Percentiles rank a stretch among this genome's conserved stretches.
phyloP scores from a whole-genome alignment of 2,329 filamentous ascomycete species.

The Venturia carpophila region DNA sequence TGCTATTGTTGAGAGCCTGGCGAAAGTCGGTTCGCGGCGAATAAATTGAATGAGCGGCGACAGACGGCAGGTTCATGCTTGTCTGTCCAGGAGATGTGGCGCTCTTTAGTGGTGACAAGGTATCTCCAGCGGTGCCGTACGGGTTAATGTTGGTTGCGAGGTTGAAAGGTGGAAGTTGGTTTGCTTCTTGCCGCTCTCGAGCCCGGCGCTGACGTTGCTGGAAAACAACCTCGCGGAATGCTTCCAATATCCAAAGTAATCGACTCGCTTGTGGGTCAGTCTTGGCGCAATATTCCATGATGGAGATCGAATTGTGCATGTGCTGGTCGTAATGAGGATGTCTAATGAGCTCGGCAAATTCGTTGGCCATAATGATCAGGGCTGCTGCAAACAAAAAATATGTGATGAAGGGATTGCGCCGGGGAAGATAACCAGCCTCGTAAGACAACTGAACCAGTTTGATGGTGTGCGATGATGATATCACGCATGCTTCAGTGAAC shows the following conservation, averaged over 20 bases:
- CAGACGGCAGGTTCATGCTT: constrained; percentile 51
- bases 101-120: not conserved
- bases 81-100: constrained; percentile 83
- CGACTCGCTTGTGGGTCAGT: constrained; percentile 35
- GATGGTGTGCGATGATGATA: constrained; percentile 35
- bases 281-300: constrained; percentile 36
- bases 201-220: constrained; percentile 24
- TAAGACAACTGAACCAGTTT: constrained; percentile 35
- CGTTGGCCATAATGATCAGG: constrained; percentile 34
- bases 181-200: constrained; percentile 6
- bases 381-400: constrained; percentile 37
- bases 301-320: constrained; percentile 32
- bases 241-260: constrained; percentile 31
- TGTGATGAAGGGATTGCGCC: constrained; percentile 34
- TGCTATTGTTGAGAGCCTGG: not conserved
- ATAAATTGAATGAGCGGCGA: not conserved
- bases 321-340: constrained; percentile 29
- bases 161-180: constrained; percentile 15
- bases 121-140: not conserved
- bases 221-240: constrained; percentile 33
- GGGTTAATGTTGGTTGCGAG: constrained; percentile 13
- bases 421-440: constrained; percentile 34
- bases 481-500: constrained; percentile 37
- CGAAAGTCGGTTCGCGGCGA: not conserved
- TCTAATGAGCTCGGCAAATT: constrained; percentile 32